phyloP scores from a whole-genome alignment of 2,329 filamentous ascomycete genomes.

The Paecilomyces formosus region DNA sequence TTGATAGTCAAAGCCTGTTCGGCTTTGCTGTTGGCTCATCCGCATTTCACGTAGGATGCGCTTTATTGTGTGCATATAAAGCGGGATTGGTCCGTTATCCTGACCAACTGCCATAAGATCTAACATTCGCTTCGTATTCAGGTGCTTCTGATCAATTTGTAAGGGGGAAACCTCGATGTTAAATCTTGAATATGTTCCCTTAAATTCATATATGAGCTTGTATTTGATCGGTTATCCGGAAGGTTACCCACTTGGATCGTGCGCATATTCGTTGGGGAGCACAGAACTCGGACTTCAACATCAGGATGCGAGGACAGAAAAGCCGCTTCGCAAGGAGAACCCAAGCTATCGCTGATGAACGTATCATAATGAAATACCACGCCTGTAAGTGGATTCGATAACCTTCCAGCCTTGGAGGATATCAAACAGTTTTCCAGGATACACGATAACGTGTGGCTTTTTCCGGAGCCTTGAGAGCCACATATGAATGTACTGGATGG shows the following conservation, averaged over 20 bases:
- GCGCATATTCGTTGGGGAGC: conserved; percentile 46
- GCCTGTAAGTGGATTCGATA: conserved; percentile 38
- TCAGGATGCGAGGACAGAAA: conserved; percentile 41
- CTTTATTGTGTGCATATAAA: conserved; percentile 9
- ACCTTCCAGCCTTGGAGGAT: conserved; percentile 31
- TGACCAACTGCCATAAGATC: conserved; percentile 4
- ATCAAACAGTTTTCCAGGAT: conserved; percentile 52
- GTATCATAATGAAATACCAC: conserved; percentile 61
- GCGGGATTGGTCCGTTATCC: not conserved
- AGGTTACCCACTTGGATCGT: not conserved
- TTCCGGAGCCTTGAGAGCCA: conserved; percentile 52
- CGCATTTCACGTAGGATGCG: conserved; percentile 19
- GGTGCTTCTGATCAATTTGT: not conserved
- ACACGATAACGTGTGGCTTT: conserved; percentile 40
- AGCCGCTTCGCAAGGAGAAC: conserved; percentile 53
- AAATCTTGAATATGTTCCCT: not conserved
- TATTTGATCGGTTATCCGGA: not conserved
- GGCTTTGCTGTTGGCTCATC: conserved; percentile 5
- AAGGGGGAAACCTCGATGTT: conserved; percentile 1
- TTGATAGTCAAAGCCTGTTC: conserved; percentile 13
- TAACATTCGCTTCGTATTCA: conserved; percentile 3
- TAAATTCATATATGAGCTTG: too few relatives aligned
- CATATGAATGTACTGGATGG: conserved; percentile 44
- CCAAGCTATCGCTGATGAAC: conserved; percentile 42
- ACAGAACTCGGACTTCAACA: conserved; percentile 47